Conservation (phyloP, 2,329 filamentous ascomycete genomes). For the Passalora sequoiae region DNA sequence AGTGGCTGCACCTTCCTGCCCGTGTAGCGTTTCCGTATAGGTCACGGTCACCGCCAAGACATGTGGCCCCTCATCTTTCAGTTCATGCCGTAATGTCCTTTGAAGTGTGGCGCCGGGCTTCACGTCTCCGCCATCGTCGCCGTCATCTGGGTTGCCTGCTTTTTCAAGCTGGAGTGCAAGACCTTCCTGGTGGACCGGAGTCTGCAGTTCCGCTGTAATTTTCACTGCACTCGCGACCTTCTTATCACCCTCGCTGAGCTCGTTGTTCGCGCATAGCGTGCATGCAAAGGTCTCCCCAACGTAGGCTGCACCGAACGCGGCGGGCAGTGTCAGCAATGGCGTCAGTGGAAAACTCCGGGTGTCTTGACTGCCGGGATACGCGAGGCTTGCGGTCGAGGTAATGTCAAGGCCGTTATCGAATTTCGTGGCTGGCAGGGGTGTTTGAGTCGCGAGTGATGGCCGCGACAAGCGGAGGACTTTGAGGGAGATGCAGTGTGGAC, state of each 20-base stretch:
- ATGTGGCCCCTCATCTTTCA: slow-evolving; percentile 92
- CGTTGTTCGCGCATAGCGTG: slow-evolving; percentile 93
- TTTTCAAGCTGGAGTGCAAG: slow-evolving; percentile 54
- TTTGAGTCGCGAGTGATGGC: slow-evolving; percentile 68
- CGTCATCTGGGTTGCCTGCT: slow-evolving; percentile 43
- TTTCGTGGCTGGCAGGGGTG: slow-evolving; percentile 54
- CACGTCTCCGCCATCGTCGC: slow-evolving; percentile 36
- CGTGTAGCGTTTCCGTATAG: slow-evolving; percentile 71
- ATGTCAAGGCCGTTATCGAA: slow-evolving; percentile 45
- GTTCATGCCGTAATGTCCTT: slow-evolving; percentile 74
- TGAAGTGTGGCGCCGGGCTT: slow-evolving; percentile 66
- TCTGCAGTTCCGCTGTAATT: slow-evolving; percentile 93
- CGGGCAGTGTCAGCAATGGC: slow-evolving; percentile 71
- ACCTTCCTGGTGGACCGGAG: slow-evolving; percentile 63
- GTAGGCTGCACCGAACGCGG: slow-evolving; percentile 88
- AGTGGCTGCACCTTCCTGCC: slow-evolving; percentile 42
- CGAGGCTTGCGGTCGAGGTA: slow-evolving; percentile 62
- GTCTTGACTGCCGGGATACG: slow-evolving; percentile 55
- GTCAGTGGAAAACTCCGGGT: slow-evolving; percentile 53
- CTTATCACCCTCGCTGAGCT: slow-evolving; percentile 47
- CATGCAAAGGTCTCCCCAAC: slow-evolving; percentile 94
- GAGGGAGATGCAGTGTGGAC: slow-evolving; percentile 74
- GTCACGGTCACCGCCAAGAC: slow-evolving; percentile 89
- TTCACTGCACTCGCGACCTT: slow-evolving; percentile 66
- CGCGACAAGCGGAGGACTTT: slow-evolving; percentile 81